Percentiles rank a stretch among this genome's conserved stretches.
These are phyloP conservation scores for Salix purpurea DNA, from an alignment of 345 rosid genomes.

Conservation along the genomic window DNA sequence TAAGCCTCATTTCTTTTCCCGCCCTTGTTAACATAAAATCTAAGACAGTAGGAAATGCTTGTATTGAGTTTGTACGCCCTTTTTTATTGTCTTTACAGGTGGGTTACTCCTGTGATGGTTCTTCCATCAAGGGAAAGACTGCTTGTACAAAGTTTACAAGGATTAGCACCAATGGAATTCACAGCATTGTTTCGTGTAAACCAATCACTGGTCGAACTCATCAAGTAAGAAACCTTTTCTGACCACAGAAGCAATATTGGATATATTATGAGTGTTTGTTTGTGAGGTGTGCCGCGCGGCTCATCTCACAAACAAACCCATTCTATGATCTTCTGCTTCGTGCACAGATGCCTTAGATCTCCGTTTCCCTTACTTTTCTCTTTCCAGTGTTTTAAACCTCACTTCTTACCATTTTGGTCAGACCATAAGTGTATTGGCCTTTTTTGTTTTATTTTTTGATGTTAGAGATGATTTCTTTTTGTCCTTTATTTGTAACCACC, in stretches of 20 bases:
- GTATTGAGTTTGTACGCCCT: constrained; percentile 7
- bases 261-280: too few species aligned
- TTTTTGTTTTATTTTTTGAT: too few species aligned
- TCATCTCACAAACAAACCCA: too few species aligned
- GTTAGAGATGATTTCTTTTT: too few species aligned
- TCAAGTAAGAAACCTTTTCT: constrained; percentile 49
- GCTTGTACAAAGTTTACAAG: constrained; percentile 85
- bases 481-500: too few species aligned
- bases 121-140: constrained; percentile 57
- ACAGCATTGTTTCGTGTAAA: constrained; percentile 82
- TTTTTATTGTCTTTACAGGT: constrained; percentile 37
- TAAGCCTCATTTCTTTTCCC: background rate
- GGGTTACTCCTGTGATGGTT: constrained; percentile 35
- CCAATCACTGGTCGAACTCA: constrained; percentile 94
- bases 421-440: too few species aligned
- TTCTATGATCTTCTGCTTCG: too few species aligned
- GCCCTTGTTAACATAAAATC: background rate
- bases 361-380: too few species aligned
- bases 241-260: background rate
- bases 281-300: too few species aligned
- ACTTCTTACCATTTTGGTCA: too few species aligned
- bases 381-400: too few species aligned
- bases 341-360: too few species aligned
- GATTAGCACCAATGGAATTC: constrained; percentile 67
- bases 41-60: background rate